Evolutionary conservation across 2,329 filamentous ascomycete species (phyloP), one percentile per base, ranked within the genome.

Genomic region (Septoria linicola): DNA sequence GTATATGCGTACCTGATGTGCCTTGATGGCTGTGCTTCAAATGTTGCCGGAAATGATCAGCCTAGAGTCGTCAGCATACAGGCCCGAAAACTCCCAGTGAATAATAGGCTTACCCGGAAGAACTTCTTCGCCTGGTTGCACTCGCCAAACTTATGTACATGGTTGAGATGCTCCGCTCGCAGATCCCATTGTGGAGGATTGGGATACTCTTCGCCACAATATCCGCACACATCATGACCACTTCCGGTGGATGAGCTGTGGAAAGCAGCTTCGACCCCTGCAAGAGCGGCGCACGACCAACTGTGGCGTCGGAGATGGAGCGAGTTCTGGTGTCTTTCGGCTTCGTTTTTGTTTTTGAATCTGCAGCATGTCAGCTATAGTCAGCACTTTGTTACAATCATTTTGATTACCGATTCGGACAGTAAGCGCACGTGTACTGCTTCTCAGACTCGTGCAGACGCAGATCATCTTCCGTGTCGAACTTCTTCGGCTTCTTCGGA

Each of bases 91-190:
- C 20, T 21, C 27, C 14, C 19, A 20, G 17, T 35, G 17, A 27
- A 14, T 20, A 0, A 16, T 14, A 25, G 20, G n/a, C 46, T 41
- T 46, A 54, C 51, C 31, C 93, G 83, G 75, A 88, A 99, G 70
- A 99, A 99, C 70, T 97, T 97, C 77, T 99, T 99, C 61, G 88
- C 87, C 65, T 93, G 90, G 70, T 99, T 99, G 80, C 93, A 99
- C 73, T 97, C 93, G 57, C 90, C 84, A 68, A 96, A 99, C 68
- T 99, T 99, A 76, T 99, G 93, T 58, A 90, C 82, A 63, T 88
- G 85, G 66, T 90, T 91, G 47, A 99, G 75, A 73, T 99, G 93
- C 50, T 88, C 85, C 47, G 91, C 83, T 51, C 93, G 84, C 55
- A 83, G 79, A 45, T 95, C 88, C 91, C 91, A 96, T 66, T 97